Evolutionary conservation across 1,284 basidiomycete genomes (phyloP), one percentile per base, ranked within the genome.

Genomic region (Apiotrichum brassicae): DNA sequence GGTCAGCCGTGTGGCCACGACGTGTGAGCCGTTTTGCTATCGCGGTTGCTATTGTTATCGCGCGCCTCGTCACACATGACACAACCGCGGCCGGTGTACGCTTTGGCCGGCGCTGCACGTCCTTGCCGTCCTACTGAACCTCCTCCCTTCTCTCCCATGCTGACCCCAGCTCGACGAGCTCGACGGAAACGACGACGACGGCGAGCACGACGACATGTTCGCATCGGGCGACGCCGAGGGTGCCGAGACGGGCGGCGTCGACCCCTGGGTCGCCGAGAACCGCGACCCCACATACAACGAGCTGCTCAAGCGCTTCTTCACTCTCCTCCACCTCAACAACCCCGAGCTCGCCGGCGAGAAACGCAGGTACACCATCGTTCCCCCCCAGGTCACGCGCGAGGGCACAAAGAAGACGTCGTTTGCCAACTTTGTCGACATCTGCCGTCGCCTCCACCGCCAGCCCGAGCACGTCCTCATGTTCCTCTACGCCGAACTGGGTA

Each of bases 381-480:
- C 94, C n/a, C 94, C 94, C 18, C 86, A 87, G 54, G 86, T 98
- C 46, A 84, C 87, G 64, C 81, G 91, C 66, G 94, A 99, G 79
- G 81, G 81, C 22, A 94, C 93, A 76, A 97, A 98, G 76, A 94
- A 94, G 76, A 86, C 91, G 37, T 86, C 95, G 59, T 99, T 98
- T 63, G 62, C 91, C 60, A 99, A 99, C 74, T 82, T 98, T 54
- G 83, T 85, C 61, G 94, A 99, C 71, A 98, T 99, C 63, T 97
- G 94, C 81, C 93, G 88, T 75, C 84, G 89, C 47, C 97, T 99
- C 92, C 94, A 97, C 77, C 81, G 94, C 71, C 87, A 91, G 76
- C 92, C 94, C n/a, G 95, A 98, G 75, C 95, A 99, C 70, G 91
- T 97, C 63, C 97, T 97, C 60, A 86, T 90, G 73, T 99, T 90